Percentiles rank a stretch among this genome's conserved stretches.
Evolutionary conservation across 1,284 basidiomycete genomes (phyloP).

Genomic region (Somion occarium): DNA sequence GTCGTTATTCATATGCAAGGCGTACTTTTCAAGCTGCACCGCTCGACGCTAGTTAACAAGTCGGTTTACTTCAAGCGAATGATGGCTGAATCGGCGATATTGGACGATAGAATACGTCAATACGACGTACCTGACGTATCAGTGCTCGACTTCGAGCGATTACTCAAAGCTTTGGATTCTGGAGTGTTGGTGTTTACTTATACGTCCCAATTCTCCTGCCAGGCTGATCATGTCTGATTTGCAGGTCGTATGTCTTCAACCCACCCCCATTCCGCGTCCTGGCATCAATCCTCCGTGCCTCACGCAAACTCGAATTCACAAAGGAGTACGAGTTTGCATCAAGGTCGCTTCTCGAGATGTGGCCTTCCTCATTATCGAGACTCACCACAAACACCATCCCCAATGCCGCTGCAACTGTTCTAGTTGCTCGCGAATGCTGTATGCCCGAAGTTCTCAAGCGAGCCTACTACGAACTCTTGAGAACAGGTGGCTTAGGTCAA

Average conservation of each 20-base stretch:
- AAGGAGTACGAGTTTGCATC: slow-evolving; percentile 22
- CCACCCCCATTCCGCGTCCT: slow-evolving; percentile 25
- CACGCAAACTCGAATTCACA: slow-evolving; percentile 23
- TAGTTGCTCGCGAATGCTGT: slow-evolving; percentile 25
- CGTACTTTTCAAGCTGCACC: slow-evolving; percentile 32
- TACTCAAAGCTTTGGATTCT: slow-evolving; percentile 31
- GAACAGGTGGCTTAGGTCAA: slow-evolving; percentile 24
- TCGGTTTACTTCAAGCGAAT: slow-evolving; percentile 31
- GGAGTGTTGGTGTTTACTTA: slow-evolving; percentile 28
- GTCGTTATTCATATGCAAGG: slow-evolving; percentile 28
- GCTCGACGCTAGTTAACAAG: slow-evolving; percentile 29
- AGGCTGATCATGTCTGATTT: not conserved
- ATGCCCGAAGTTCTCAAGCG: slow-evolving; percentile 29
- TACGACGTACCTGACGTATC: slow-evolving; percentile 14
- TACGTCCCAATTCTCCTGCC: not conserved
- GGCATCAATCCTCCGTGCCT: slow-evolving; percentile 26
- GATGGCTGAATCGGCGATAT: slow-evolving; percentile 15
- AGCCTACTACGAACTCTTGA: slow-evolving; percentile 34
- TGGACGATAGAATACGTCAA: slow-evolving; percentile 10
- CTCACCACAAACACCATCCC: slow-evolving; percentile 14
- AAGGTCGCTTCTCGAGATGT: slow-evolving; percentile 24
- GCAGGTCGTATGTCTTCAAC: slow-evolving; percentile 21
- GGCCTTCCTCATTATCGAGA: slow-evolving; percentile 22
- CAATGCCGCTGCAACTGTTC: slow-evolving; percentile 27
- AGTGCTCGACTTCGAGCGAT: slow-evolving; percentile 29